Evolutionary conservation across 371 early-diverging fungal species (phyloP), one percentile per base, ranked within the genome.

Genomic region (Apophysomyces elegans): DNA sequence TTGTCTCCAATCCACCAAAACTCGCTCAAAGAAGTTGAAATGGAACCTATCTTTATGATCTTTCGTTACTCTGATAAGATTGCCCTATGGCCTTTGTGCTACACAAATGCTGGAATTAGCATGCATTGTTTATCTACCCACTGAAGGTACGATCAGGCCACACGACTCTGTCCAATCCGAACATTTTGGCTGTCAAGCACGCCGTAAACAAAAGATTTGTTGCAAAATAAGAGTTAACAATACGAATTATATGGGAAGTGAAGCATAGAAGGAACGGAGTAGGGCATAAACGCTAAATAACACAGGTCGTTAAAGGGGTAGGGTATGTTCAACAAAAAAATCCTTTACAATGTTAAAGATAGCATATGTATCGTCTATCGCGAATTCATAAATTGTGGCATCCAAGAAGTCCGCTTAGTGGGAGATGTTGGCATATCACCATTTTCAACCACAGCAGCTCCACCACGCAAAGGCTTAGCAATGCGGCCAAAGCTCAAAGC

Each of bases 391-490:
- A 75, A 73, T n/a, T 73, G 69, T 59, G 73, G 59, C 35, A 80
- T 73, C 80, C 80, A 78, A 38, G 80, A 80, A 16, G 66, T 70
- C 46, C 78, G 78, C 41, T 74, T 74, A 41, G 12, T 63, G 14
- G 35, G 26, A 26, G 16, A 32, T 41, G 63, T 36, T 37, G 39
- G 38, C 8, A 37, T 41, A 13, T 71, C 65, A 1, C n/a, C 50
- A 16, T 64, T 65, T 16, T 61, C 66, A 56, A 68, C 66, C 7
- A 47, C 60, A 1, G 43, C 70, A 61, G 61, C 81, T 70, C 96
- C 94, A 38, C 96, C 96, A 59, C 95, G 90, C 61, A 97, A 76
- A 44, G 96, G 96, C 83, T 95, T 95, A 66, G 96, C 95, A 61
- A 97, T 92, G 62, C 93, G 83, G 58, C 90, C 90, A 68, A 93